Percentiles rank a stretch among this genome's conserved stretches.
These are phyloP conservation scores for Pholiota adiposa DNA, from an alignment of 1,284 basidiomycete genomes.

Conservation along the genomic window DNA sequence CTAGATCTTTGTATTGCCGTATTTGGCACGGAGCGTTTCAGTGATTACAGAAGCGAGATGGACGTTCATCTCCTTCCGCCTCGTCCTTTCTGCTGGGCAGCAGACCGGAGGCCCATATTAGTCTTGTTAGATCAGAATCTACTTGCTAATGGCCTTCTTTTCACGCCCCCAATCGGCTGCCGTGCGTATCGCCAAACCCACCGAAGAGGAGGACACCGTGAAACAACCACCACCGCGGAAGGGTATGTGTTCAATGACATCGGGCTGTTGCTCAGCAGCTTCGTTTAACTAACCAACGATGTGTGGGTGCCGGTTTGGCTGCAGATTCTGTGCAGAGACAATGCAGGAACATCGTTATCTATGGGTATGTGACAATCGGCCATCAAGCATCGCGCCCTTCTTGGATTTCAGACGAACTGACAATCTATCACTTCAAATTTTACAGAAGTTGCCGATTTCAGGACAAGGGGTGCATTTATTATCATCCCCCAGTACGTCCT, in stretches of 20 bases:
- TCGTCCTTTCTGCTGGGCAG: conserved; percentile 38
- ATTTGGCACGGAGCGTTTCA: conserved; percentile 1
- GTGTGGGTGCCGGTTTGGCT: background rate
- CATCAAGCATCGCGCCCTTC: conserved; percentile 5
- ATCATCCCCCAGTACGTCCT: conserved; percentile 69
- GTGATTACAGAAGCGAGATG: background rate
- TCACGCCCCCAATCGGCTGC: conserved; percentile 45
- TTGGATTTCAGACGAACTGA: background rate
- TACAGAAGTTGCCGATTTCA: conserved; percentile 81
- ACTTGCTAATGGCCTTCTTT: conserved; percentile 44
- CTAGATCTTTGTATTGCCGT: background rate
- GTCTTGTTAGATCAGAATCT: background rate
- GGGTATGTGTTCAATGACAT: conserved; percentile 34
- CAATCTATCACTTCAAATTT: background rate
- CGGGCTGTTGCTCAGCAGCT: background rate
- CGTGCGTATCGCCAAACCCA: conserved; percentile 48
- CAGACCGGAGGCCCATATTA: conserved; percentile 29
- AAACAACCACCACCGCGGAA: conserved; percentile 35
- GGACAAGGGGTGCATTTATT: conserved; percentile 84
- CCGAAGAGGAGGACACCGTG: conserved; percentile 35
- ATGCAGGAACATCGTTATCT: conserved; percentile 87
- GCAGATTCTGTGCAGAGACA: conserved; percentile 74
- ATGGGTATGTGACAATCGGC: conserved; percentile 61
- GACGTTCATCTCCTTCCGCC: conserved; percentile 12
- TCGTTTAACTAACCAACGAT: background rate